These are phyloP conservation scores for Chrysanthemum lavandulifolium DNA, from an alignment of 129 eudicot genomes.

Conservation along the genomic window DNA sequence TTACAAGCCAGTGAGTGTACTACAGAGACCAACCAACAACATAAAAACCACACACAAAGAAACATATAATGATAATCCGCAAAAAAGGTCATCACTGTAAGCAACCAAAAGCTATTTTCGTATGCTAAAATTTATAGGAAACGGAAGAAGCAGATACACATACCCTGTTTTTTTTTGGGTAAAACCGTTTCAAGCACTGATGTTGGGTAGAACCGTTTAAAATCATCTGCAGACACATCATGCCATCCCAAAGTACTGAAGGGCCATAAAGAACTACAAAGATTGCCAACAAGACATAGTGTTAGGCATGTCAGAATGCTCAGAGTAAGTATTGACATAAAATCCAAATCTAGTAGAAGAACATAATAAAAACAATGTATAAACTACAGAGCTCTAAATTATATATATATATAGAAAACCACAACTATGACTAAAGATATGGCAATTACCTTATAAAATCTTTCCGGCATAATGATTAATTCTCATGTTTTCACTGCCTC, in stretches of 20 bases:
- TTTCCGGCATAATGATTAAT: no score
- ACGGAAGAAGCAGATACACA: constrained; percentile 17
- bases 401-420: not conserved
- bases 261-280: constrained; percentile 85
- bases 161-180: constrained; percentile 98
- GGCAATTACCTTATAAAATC: no score
- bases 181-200: not conserved
- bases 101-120: no score
- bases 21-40: no score
- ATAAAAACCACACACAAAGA: no score
- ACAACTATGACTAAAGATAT: not conserved
- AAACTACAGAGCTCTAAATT: no score
- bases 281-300: constrained; percentile 3
- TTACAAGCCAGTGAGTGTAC: no score
- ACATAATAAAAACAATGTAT: not conserved
- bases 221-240: constrained; percentile 79
- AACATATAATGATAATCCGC: no score
- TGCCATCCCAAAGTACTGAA: constrained; percentile 99
- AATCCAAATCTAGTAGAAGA: no score
- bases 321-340: not conserved
- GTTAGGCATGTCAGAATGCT: constrained; percentile 15
- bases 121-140: not conserved
- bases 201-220: constrained; percentile 36
- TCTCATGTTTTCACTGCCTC: no score
- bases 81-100: no score